Conservation (phyloP, 129 eudicot genomes). For the Silybum marianum region DNA sequence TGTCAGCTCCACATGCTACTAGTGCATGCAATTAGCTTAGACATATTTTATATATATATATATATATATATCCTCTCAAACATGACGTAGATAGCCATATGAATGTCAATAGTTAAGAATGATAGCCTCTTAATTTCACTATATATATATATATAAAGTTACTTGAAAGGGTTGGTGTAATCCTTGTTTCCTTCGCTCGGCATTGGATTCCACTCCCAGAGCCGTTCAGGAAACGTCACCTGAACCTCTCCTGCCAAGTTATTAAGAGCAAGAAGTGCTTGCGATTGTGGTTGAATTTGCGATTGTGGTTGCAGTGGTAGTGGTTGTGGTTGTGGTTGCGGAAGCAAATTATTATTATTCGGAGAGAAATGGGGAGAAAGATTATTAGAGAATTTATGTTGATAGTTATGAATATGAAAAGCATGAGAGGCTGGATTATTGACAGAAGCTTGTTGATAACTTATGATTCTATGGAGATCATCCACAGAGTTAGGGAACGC, state of each 20-base stretch:
- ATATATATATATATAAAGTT: slow-evolving; percentile 18
- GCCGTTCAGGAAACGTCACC: slow-evolving; percentile 44
- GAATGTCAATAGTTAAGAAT: slow-evolving; percentile 24
- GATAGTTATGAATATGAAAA: slow-evolving; percentile 33
- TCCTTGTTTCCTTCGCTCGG: slow-evolving; percentile 53
- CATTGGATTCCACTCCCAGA: slow-evolving; percentile 83
- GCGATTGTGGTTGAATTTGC: slow-evolving; percentile 3
- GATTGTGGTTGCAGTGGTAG: slow-evolving; percentile 21
- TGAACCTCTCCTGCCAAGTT: slow-evolving; percentile 40
- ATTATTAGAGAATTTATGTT: slow-evolving; percentile 30
- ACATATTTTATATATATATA: slow-evolving; percentile 19
- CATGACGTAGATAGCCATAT: slow-evolving; percentile 15
- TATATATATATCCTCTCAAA: slow-evolving; percentile 28
- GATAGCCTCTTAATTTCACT: slow-evolving; percentile 20
- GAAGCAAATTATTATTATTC: slow-evolving; percentile 24
- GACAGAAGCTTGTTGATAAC: slow-evolving; percentile 54
- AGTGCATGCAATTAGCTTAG: slow-evolving; percentile 31
- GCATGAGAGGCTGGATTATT: slow-evolving; percentile 28
- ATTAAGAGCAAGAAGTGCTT: slow-evolving; percentile 30
- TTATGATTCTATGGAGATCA: slow-evolving; percentile 63
- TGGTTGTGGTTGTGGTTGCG: slow-evolving; percentile 19
- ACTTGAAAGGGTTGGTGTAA: slow-evolving; percentile 62
- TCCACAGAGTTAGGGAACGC: slow-evolving; percentile 28
- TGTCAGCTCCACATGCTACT: slow-evolving; percentile 35
- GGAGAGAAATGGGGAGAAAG: slow-evolving; percentile 28